These are phyloP conservation scores for Penicillium aurantiogriseum DNA, from an alignment of 2,329 filamentous ascomycete genomes.

Conservation along the genomic window DNA sequence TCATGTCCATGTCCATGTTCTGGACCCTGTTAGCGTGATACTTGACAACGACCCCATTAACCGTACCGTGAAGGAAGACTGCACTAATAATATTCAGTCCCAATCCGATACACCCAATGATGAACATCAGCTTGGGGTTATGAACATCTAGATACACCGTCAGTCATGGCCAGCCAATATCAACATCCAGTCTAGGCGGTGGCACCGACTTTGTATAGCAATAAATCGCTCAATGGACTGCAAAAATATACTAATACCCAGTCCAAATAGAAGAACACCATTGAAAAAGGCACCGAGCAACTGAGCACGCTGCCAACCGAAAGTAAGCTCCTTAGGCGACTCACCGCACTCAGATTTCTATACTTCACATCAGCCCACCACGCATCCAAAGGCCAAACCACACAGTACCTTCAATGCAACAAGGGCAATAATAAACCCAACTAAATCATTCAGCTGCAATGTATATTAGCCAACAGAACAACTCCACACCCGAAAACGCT, in stretches of 20 bases:
- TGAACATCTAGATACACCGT: conserved; percentile 53
- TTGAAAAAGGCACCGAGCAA: conserved; percentile 78
- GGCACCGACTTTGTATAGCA: conserved; percentile 29
- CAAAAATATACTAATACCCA: conserved; percentile 70
- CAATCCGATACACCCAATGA: conserved; percentile 67
- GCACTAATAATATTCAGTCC: conserved; percentile 66
- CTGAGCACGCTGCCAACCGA: conserved; percentile 75
- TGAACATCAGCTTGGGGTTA: conserved; percentile 64
- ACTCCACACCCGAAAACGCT: conserved; percentile 22
- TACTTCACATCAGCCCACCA: neutral
- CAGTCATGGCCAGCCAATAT: neutral
- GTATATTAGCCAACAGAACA: conserved; percentile 8
- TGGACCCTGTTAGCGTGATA: conserved; percentile 8
- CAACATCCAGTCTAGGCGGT: neutral
- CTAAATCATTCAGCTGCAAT: conserved; percentile 64
- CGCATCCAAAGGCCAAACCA: neutral
- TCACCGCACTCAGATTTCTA: conserved; percentile 58
- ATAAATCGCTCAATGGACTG: conserved; percentile 66
- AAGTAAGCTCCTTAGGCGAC: conserved; percentile 61
- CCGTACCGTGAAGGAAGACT: conserved; percentile 61
- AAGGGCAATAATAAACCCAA: conserved; percentile 67
- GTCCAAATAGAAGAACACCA: conserved; percentile 68
- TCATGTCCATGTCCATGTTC: conserved; percentile 24
- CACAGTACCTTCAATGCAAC: conserved; percentile 57
- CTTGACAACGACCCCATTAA: neutral